phyloP scores from a whole-genome alignment of 1,284 basidiomycete genomes.

The Porogramme epimiltina region DNA sequence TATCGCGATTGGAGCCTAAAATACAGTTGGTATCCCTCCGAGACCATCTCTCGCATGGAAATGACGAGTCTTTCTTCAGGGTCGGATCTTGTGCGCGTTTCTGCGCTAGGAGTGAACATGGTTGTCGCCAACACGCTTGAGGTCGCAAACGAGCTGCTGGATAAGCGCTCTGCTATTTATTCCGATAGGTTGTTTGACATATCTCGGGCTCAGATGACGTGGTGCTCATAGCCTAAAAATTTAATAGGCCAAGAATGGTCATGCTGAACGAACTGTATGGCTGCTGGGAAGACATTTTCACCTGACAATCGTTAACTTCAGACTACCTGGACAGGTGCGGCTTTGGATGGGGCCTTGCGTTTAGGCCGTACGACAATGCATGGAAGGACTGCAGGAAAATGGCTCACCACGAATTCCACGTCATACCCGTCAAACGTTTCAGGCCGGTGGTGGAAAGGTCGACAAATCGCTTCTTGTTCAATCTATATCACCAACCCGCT shows the following conservation, averaged over 20 bases:
- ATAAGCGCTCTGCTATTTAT: conserved; percentile 37
- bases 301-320: neutral
- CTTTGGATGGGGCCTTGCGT: conserved; percentile 35
- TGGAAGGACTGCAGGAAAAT: conserved; percentile 43
- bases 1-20: conserved; percentile 15
- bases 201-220: no score
- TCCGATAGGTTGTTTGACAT: conserved; percentile 18
- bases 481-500: conserved; percentile 30
- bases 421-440: conserved; percentile 14
- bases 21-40: conserved; percentile 10
- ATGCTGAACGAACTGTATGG: conserved; percentile 38
- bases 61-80: neutral
- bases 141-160: conserved; percentile 40
- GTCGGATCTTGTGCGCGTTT: conserved; percentile 26
- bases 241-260: conserved; percentile 37
- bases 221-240: no score
- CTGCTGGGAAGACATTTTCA: no score
- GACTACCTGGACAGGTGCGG: conserved; percentile 36
- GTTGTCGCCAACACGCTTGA: conserved; percentile 42
- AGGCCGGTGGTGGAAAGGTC: conserved; percentile 23
- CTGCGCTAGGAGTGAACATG: conserved; percentile 31
- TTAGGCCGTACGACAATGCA: conserved; percentile 39
- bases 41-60: neutral
- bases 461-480: conserved; percentile 33
- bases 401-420: conserved; percentile 32